Conservation (phyloP, 768 basidiomycete genomes). For the Symmetrospora coprosmae region DNA sequence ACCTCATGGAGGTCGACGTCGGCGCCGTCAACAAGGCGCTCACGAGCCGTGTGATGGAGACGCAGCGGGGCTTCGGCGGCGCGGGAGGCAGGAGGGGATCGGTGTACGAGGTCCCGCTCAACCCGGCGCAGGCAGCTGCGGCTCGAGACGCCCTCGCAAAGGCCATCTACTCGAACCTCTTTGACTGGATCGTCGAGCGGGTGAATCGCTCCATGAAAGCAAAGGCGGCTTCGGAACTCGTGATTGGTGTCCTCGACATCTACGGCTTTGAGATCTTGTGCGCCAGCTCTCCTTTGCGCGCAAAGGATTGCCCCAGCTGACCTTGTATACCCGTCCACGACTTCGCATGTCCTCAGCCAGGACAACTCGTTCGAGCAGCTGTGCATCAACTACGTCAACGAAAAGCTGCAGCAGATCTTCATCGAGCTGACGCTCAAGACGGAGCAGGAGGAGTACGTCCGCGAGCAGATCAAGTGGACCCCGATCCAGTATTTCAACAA, state of each 20-base stretch:
- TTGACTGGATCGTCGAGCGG: slow-evolving; percentile 97
- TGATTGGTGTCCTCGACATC: slow-evolving; percentile 94
- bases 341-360: slow-evolving; percentile 38
- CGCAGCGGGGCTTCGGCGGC: slow-evolving; percentile 52
- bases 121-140: slow-evolving; percentile 74
- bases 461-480: slow-evolving; percentile 97
- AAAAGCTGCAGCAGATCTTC: slow-evolving; percentile 95
- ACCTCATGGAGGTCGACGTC: slow-evolving; percentile 77
- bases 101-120: slow-evolving; percentile 79
- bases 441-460: slow-evolving; percentile 96
- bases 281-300: neutral
- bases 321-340: no score
- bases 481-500: slow-evolving; percentile 80
- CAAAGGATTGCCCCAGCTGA: neutral
- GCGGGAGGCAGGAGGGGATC: slow-evolving; percentile 70
- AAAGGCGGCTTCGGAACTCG: slow-evolving; percentile 52
- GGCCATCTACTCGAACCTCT: slow-evolving; percentile 93
- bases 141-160: slow-evolving; percentile 86
- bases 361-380: slow-evolving; percentile 94
- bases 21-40: slow-evolving; percentile 71
- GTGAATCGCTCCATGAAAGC: slow-evolving; percentile 95
- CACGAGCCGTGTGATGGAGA: slow-evolving; percentile 75
- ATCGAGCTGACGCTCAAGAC: slow-evolving; percentile 97
- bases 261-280: slow-evolving; percentile 97
- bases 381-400: slow-evolving; percentile 99